Conservation (phyloP, 306 rosid genomes). For the Vigna nakashimae region DNA sequence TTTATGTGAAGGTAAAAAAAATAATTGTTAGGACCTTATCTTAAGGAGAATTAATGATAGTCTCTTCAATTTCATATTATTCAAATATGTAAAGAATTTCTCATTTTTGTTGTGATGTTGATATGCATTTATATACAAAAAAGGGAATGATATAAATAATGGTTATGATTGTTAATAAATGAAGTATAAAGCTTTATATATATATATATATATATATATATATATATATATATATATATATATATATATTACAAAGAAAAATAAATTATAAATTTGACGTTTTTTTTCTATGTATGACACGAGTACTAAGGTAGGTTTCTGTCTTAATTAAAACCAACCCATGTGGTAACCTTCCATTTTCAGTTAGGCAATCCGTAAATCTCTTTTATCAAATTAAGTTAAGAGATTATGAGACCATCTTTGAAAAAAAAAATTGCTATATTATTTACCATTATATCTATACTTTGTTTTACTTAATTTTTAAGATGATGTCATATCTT, state of each 20-base stretch:
- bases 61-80: no score
- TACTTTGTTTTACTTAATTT: neutral
- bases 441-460: neutral
- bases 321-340: neutral
- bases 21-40: no score
- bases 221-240: no score
- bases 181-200: no score
- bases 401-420: neutral
- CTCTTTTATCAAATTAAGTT: slow-evolving; percentile 21
- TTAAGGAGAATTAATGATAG: no score
- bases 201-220: no score
- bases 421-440: neutral
- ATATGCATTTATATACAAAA: no score
- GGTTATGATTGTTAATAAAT: no score
- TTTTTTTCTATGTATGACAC: neutral
- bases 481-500: neutral
- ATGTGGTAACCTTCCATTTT: neutral
- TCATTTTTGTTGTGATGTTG: no score
- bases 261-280: neutral
- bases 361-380: neutral
- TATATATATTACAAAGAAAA: neutral
- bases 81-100: no score
- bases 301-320: neutral
- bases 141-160: no score
- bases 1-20: no score